These are phyloP conservation scores for Phytophthora fragariaefolia DNA, from an alignment of 352 stramenopile genomes.

Conservation along the genomic window DNA sequence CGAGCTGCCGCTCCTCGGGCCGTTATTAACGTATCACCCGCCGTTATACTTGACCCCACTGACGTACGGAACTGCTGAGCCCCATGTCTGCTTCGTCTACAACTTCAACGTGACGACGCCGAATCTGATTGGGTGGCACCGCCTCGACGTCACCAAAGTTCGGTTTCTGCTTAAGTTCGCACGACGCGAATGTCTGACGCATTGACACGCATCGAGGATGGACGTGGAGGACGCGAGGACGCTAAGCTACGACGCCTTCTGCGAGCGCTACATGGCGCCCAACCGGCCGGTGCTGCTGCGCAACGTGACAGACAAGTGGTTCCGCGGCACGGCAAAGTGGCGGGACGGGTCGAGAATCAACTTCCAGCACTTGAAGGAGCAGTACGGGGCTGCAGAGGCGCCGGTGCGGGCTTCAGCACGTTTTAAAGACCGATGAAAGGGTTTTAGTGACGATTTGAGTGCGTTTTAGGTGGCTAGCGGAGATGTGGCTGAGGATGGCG, in stretches of 20 bases:
- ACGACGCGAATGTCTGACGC: too few species aligned
- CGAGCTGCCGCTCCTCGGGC: too few species aligned
- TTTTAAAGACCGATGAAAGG: too few species aligned
- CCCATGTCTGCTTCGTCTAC: conserved; percentile 4
- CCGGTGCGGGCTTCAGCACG: conserved; percentile 50
- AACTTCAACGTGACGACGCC: conserved; percentile 12
- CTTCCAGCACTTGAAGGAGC: conserved; percentile 43
- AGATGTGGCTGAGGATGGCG: conserved; percentile 63
- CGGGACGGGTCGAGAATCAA: conserved; percentile 42
- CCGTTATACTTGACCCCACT: conserved; percentile 20
- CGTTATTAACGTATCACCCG: conserved; percentile 2
- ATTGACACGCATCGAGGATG: conserved; percentile 32
- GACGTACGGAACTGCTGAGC: conserved; percentile 18
- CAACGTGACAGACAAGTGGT: conserved; percentile 54
- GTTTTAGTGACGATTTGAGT: background rate
- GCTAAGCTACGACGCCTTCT: conserved; percentile 79
- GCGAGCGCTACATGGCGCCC: conserved; percentile 65
- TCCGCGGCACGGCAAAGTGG: conserved; percentile 37
- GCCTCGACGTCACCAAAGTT: too few species aligned
- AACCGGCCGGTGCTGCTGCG: conserved; percentile 77
- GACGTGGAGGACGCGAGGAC: conserved; percentile 59
- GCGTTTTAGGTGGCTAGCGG: conserved; percentile 65
- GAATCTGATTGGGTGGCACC: too few species aligned
- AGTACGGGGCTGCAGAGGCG: conserved; percentile 59
- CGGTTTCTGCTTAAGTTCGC: too few species aligned